Evolutionary conservation across 1,139 yeast genomes (phyloP).

Genomic region (Yamadazyma aaseri): DNA sequence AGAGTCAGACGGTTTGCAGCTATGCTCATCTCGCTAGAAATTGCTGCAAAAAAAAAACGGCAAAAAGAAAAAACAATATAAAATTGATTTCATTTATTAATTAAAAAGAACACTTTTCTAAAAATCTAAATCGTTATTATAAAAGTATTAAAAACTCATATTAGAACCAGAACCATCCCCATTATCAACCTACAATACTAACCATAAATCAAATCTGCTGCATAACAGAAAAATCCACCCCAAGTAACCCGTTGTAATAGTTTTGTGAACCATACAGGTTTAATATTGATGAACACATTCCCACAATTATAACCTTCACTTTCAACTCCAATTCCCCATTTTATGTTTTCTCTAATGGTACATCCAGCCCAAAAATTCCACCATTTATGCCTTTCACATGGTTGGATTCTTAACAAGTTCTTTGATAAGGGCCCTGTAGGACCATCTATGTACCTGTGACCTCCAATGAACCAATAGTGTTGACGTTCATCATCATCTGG

Average conservation of each 20-base stretch:
- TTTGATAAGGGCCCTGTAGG: conserved; percentile 88
- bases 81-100: no score
- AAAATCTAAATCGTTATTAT: no score
- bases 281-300: conserved; percentile 49
- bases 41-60: no score
- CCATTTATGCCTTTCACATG: conserved; percentile 88
- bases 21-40: no score
- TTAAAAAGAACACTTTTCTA: no score
- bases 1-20: no score
- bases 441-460: conserved; percentile 86
- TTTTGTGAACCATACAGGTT: conserved; percentile 49
- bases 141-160: no score
- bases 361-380: conserved; percentile 80
- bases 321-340: conserved; percentile 87
- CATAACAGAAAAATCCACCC: conserved; percentile 68
- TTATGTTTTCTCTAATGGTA: conserved; percentile 67
- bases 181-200: conserved; percentile 16
- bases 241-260: conserved; percentile 56
- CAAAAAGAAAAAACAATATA: no score
- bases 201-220: conserved; percentile 59
- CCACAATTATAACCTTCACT: conserved; percentile 77
- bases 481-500: conserved; percentile 72
- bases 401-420: conserved; percentile 61
- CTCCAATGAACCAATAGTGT: conserved; percentile 75
- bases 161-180: no score